Evolutionary conservation across 108 stramenopile species (phyloP).

Genomic region (Nitzschia inconspicua): DNA sequence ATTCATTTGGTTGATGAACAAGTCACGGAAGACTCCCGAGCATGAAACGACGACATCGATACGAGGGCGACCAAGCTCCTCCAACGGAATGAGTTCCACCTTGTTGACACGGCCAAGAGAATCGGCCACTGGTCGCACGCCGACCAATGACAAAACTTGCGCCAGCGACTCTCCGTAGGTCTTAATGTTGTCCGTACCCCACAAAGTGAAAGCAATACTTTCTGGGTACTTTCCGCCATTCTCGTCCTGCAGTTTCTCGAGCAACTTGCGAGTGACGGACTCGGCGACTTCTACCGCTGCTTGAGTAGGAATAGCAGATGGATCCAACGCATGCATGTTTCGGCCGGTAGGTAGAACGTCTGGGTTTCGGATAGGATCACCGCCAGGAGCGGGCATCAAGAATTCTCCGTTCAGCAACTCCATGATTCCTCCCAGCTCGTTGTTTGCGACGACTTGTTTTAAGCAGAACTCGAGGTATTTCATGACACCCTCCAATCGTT

Average conservation of each 20-base stretch:
- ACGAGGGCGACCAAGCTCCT: constrained; percentile 93
- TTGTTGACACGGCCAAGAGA: constrained; percentile 97
- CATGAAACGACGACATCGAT: constrained; percentile 96
- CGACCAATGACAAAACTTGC: constrained; percentile 91
- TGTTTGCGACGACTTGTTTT: constrained; percentile 96
- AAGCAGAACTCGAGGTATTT: constrained; percentile 95
- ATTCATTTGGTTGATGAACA: constrained; percentile 99
- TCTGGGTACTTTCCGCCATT: constrained; percentile 88
- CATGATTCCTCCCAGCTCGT: constrained; percentile 93
- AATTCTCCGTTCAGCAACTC: constrained; percentile 91
- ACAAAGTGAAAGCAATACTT: constrained; percentile 93
- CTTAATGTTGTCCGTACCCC: constrained; percentile 99
- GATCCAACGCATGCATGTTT: constrained; percentile 96
- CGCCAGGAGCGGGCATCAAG: constrained; percentile 95
- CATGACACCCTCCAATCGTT: constrained; percentile 79
- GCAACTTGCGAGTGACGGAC: constrained; percentile 81
- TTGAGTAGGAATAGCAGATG: constrained; percentile 91
- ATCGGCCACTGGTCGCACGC: constrained; percentile 91
- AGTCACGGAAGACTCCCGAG: constrained; percentile 97
- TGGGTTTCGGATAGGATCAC: constrained; percentile 97
- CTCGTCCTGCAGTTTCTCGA: constrained; percentile 88
- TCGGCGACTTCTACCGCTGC: constrained; percentile 93
- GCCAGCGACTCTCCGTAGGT: constrained; percentile 96
- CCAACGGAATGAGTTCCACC: constrained; percentile 96
- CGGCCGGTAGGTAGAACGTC: constrained; percentile 94